Evolutionary conservation across 2,329 filamentous ascomycete species (phyloP), one percentile per base, ranked within the genome.

Genomic region (Claviceps pusilla): DNA sequence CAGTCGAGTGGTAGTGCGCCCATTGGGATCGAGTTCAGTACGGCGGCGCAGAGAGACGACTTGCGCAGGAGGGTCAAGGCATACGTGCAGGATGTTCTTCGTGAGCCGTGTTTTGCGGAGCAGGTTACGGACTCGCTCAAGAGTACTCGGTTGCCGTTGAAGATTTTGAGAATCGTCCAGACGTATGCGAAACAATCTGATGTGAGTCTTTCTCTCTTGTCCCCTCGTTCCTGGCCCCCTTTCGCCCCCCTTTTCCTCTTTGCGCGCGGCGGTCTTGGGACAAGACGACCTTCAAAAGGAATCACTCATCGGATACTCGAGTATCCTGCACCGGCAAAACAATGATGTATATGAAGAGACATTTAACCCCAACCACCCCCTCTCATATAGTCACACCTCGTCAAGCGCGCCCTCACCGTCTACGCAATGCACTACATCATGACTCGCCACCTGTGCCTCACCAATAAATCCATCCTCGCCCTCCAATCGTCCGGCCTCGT

Each of bases 391-490:
- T 73, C 73, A 1, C 56, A 69, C 10, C 76, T 80, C 61, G 77
- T 79, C 48, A 74, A 73, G 62, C 70, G 71, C 43, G 76, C 77
- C 1, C 68, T 81, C 24, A 71, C 71, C 42, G 75, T 80, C 51
- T 78, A 79, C 63, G 73, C 73, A 47, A 77, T 77, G 70, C 76
- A 81, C 61, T 80, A 78, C 62, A 68, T 79, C 57, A 73, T 80
- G 66, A 74, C 75, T 6, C 72, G 74, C 4, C 78, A 80, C 59
- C 69, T 81, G 28, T 76, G 71, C 62, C 66, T 80, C 39, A 78
- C 76, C 9, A 62, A 62, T 7, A 62, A 66, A 46, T 74, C 72
- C 33, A 64, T 79, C 42, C 59, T 65, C 56, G 64, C 65, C 5
- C 68, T 79, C 28, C 64, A 66, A 42, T 58, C 67, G 16, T 72